Evolutionary conservation across 306 rosid species (phyloP).

Genomic region (Crotalaria pallida): DNA sequence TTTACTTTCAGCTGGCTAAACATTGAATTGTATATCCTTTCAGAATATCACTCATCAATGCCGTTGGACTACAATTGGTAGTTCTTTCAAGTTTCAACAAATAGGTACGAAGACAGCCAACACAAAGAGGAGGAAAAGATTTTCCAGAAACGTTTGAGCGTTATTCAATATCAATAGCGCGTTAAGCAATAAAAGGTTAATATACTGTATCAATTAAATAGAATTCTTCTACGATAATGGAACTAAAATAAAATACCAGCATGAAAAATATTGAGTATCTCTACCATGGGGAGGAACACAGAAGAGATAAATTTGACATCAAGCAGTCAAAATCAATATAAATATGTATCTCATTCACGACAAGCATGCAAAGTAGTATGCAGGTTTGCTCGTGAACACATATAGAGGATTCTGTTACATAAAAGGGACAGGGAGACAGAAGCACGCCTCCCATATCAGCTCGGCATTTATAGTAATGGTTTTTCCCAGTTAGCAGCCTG

Average conservation of each 20-base stretch:
- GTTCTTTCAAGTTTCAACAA: neutral
- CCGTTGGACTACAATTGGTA: neutral
- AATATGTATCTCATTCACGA: neutral
- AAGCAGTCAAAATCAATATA: constrained; percentile 1
- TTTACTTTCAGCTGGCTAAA: neutral
- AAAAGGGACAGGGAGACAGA: neutral
- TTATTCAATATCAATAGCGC: neutral
- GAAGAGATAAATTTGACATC: neutral
- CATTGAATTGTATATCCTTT: neutral
- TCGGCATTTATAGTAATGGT: neutral
- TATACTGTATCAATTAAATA: neutral
- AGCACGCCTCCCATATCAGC: neutral
- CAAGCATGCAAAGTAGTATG: neutral
- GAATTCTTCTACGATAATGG: neutral
- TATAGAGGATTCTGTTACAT: neutral
- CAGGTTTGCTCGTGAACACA: neutral
- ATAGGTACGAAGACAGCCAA: neutral
- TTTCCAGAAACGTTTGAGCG: neutral
- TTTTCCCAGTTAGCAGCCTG: neutral
- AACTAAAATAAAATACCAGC: constrained; percentile 1
- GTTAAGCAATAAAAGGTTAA: neutral
- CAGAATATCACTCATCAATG: neutral
- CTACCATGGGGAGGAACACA: neutral
- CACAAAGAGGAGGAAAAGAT: neutral
- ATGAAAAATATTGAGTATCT: neutral